Conservation (phyloP, 177 flowering plant genomes). For the Vitis hybrid region DNA sequence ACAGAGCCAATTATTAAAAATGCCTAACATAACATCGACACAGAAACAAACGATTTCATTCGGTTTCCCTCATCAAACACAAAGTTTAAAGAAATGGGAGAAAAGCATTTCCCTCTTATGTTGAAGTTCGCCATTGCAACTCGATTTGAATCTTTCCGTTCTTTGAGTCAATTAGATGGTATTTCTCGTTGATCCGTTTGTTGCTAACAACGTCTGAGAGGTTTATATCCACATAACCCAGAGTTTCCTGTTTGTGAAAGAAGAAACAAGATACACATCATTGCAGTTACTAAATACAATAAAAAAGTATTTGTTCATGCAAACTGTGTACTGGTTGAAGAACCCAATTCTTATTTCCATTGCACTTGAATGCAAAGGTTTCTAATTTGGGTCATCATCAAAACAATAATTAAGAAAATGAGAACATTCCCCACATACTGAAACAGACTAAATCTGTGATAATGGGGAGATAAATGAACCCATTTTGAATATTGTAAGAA, state of each 20-base stretch:
- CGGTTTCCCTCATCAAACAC: no score
- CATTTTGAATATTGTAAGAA: no score
- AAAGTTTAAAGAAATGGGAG: background rate
- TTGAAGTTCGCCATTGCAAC: conserved; percentile 82
- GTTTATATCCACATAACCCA: conserved; percentile 73
- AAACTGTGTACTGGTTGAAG: background rate
- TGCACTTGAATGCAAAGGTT: no score
- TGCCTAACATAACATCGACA: no score
- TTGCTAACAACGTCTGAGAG: conserved; percentile 74
- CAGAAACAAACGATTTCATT: no score
- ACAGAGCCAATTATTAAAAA: no score
- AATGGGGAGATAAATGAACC: no score
- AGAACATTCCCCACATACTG: no score
- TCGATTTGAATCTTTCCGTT: conserved; percentile 83
- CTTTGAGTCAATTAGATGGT: conserved; percentile 89
- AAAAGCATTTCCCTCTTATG: conserved; percentile 15
- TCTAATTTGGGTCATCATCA: no score
- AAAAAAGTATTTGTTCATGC: background rate
- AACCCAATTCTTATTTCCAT: no score
- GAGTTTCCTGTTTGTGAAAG: conserved; percentile 51
- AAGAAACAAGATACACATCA: background rate
- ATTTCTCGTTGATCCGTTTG: conserved; percentile 79
- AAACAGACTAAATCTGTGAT: no score
- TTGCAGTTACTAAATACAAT: background rate
- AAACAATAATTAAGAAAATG: no score